These are phyloP conservation scores for Botryotinia globosa DNA, from an alignment of 2,329 filamentous ascomycete genomes.

Conservation along the genomic window DNA sequence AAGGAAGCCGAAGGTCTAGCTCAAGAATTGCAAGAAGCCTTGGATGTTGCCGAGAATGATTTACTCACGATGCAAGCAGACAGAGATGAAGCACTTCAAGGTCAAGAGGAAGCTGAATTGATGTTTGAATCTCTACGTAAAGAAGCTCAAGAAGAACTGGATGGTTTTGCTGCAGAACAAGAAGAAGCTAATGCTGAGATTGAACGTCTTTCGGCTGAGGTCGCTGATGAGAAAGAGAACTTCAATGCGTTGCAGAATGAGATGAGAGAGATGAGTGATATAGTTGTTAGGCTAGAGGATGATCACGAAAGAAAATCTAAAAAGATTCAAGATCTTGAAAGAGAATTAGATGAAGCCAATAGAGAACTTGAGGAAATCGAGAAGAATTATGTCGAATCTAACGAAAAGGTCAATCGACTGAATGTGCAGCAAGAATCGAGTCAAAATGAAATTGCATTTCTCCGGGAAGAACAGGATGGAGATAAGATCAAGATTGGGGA, in stretches of 20 bases:
- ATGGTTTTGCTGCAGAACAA: slow-evolving; percentile 66
- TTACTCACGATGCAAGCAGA: slow-evolving; percentile 76
- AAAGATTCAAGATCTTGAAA: slow-evolving; percentile 78
- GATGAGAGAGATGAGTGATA: slow-evolving; percentile 88
- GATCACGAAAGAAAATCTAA: slow-evolving; percentile 77
- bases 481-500: slow-evolving; percentile 99
- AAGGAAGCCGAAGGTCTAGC: slow-evolving; percentile 57
- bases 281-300: slow-evolving; percentile 82
- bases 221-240: slow-evolving; percentile 77
- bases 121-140: slow-evolving; percentile 60
- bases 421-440: slow-evolving; percentile 89
- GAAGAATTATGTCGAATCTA: slow-evolving; percentile 76
- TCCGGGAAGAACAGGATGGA: slow-evolving; percentile 92
- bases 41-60: slow-evolving; percentile 76
- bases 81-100: slow-evolving; percentile 78
- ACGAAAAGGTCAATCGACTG: slow-evolving; percentile 82
- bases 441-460: slow-evolving; percentile 89
- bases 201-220: slow-evolving; percentile 65
- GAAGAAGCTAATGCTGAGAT: slow-evolving; percentile 71
- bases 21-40: slow-evolving; percentile 71
- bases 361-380: slow-evolving; percentile 84
- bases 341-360: slow-evolving; percentile 79
- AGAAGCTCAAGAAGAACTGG: slow-evolving; percentile 65
- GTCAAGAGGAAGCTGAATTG: slow-evolving; percentile 54
- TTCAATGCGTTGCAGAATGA: slow-evolving; percentile 89